Evolutionary conservation across 805 yeast species (phyloP).

Genomic region (Ogataea allantospora): DNA sequence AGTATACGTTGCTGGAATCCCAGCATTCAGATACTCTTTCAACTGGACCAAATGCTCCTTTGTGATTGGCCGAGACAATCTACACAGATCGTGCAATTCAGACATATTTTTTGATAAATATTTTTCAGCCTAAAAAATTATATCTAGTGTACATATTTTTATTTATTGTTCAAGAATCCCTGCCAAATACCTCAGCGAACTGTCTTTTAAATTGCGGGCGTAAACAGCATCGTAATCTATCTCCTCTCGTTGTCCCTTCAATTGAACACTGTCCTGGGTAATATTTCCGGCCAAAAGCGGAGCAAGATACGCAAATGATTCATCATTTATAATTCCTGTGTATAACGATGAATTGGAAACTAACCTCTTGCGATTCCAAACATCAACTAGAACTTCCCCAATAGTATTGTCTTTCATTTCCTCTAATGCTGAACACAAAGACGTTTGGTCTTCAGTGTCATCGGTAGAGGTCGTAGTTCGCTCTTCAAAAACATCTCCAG

Average conservation of each 20-base stretch:
- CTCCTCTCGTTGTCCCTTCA: constrained; percentile 10
- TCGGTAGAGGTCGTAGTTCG: background rate
- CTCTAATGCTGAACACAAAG: constrained; percentile 29
- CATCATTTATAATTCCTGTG: constrained; percentile 29
- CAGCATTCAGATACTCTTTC: constrained; percentile 48
- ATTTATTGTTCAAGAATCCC: constrained; percentile 25
- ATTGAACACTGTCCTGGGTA: too few relatives aligned
- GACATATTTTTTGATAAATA: constrained; percentile 45
- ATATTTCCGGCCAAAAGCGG: constrained; percentile 31
- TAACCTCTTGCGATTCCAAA: constrained; percentile 14
- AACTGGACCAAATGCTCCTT: constrained; percentile 43
- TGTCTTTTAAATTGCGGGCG: constrained; percentile 27
- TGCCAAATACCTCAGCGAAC: constrained; percentile 39
- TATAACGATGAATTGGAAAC: constrained; percentile 19
- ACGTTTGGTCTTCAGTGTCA: constrained; percentile 16
- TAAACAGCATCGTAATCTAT: constrained; percentile 26
- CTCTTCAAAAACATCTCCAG: constrained; percentile 12
- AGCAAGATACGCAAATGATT: constrained; percentile 46
- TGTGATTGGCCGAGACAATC: constrained; percentile 53
- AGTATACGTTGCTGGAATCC: constrained; percentile 83
- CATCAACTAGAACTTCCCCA: constrained; percentile 21
- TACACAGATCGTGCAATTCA: constrained; percentile 68
- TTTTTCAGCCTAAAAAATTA: constrained; percentile 1
- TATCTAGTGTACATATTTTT: background rate
- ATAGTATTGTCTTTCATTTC: constrained; percentile 21